A percentile compares a stretch with the other conserved stretches of the same genome.
Conservation (phyloP, 2,329 filamentous ascomycete species). For the Aspergillus pseudotamarii region DNA sequence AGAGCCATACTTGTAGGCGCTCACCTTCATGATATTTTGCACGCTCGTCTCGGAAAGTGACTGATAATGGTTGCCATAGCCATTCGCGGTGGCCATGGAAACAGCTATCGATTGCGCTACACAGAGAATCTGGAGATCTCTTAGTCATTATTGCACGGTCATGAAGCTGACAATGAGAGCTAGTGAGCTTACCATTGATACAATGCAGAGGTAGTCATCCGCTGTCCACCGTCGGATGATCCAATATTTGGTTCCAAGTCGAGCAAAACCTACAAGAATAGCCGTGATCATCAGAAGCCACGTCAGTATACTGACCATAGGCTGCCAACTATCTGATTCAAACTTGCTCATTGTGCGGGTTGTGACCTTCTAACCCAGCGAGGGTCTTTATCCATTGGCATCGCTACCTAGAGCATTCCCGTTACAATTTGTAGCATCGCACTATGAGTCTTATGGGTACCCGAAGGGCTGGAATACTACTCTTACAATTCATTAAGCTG, state of each 20-base stretch:
- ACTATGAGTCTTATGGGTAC: not conserved
- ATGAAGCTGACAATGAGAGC: not conserved
- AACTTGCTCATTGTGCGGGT: not conserved
- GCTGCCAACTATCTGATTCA: conserved; percentile 8
- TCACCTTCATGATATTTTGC: conserved; percentile 25
- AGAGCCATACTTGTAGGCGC: not conserved
- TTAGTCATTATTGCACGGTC: not conserved
- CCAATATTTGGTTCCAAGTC: conserved; percentile 29
- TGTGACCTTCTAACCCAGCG: not conserved
- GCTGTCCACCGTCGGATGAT: conserved; percentile 24
- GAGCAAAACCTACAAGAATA: conserved; percentile 26
- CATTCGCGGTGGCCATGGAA: conserved; percentile 26
- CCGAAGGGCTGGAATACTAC: not conserved
- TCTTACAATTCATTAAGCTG: not conserved
- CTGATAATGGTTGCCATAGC: conserved; percentile 25
- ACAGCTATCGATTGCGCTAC: conserved; percentile 26
- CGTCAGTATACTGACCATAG: conserved; percentile 27
- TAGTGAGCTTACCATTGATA: conserved; percentile 21
- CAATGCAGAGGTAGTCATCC: conserved; percentile 27
- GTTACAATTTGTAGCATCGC: not conserved
- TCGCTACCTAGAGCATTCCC: not conserved
- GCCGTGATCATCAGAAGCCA: conserved; percentile 32
- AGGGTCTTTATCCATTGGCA: not conserved
- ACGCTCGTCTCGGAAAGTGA: conserved; percentile 14
- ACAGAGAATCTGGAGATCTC: conserved; percentile 8